These are phyloP conservation scores for Pleurotus tuoliensis DNA, from an alignment of 768 basidiomycete species.

Conservation along the genomic window DNA sequence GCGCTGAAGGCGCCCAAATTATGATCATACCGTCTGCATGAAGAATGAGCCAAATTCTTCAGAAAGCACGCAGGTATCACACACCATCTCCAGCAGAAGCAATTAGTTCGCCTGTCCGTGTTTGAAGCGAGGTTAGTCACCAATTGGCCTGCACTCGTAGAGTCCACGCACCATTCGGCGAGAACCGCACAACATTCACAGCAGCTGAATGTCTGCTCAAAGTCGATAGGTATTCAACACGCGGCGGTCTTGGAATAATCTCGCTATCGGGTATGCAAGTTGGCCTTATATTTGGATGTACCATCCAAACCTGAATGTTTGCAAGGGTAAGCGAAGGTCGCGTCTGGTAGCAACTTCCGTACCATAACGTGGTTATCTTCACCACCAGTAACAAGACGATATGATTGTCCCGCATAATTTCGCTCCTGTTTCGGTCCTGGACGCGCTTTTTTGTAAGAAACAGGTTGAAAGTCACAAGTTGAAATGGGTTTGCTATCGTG, in stretches of 20 bases:
- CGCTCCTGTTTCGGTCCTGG: conserved; percentile 48
- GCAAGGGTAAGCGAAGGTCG: conserved; percentile 10
- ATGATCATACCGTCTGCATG: conserved; percentile 91
- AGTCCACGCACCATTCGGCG: conserved; percentile 74
- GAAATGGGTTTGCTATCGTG: conserved; percentile 95
- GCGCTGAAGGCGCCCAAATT: conserved; percentile 85
- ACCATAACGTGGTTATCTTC: conserved; percentile 97
- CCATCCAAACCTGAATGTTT: conserved; percentile 80
- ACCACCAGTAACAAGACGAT: conserved; percentile 90
- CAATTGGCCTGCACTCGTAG: background rate
- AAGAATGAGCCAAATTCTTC: conserved; percentile 3
- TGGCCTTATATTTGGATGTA: conserved; percentile 85
- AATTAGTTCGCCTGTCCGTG: conserved; percentile 70
- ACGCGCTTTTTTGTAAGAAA: conserved; percentile 78
- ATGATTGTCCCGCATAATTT: conserved; percentile 66
- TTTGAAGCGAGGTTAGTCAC: background rate
- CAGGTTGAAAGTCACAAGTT: conserved; percentile 92
- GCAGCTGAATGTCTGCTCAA: conserved; percentile 89
- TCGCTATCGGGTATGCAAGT: conserved; percentile 46
- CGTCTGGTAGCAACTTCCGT: conserved; percentile 31
- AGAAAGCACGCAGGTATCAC: conserved; percentile 19
- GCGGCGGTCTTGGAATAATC: conserved; percentile 48
- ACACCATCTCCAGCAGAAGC: conserved; percentile 97
- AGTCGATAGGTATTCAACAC: conserved; percentile 95
- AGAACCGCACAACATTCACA: conserved; percentile 95